Evolutionary conservation across 805 yeast genomes (phyloP).

Genomic region (Candida pseudoglaebosa): DNA sequence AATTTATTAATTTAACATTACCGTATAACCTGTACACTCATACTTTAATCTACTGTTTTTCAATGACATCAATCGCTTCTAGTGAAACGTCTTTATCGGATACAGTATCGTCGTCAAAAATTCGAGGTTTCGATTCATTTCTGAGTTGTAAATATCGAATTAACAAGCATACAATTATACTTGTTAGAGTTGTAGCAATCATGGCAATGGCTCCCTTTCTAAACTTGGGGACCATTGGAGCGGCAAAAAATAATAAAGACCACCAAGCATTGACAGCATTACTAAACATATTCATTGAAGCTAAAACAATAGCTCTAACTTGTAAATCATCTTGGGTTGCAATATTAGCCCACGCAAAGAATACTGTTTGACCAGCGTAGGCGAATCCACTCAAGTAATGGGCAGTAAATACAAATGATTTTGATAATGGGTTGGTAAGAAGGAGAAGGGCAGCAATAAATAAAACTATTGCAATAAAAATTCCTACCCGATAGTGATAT

Average conservation of each 20-base stretch:
- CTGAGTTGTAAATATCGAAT: slow-evolving; percentile 43
- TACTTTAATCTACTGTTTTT: too few species aligned
- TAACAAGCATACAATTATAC: slow-evolving; percentile 35
- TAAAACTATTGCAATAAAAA: slow-evolving; percentile 40
- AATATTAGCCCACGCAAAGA: slow-evolving; percentile 62
- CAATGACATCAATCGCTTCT: neutral
- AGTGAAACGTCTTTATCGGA: neutral
- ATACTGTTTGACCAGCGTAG: slow-evolving; percentile 57
- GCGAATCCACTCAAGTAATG: slow-evolving; percentile 53
- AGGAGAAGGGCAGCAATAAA: slow-evolving; percentile 47
- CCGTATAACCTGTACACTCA: too few species aligned
- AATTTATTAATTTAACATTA: too few species aligned
- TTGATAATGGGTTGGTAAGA: slow-evolving; percentile 35
- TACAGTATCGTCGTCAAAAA: neutral
- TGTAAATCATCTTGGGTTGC: slow-evolving; percentile 56
- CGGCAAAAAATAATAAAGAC: slow-evolving; percentile 51
- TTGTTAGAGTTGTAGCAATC: slow-evolving; percentile 46
- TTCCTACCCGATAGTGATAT: slow-evolving; percentile 51
- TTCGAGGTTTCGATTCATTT: slow-evolving; percentile 20
- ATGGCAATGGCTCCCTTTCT: slow-evolving; percentile 54
- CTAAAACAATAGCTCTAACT: slow-evolving; percentile 61
- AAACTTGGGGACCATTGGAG: slow-evolving; percentile 49
- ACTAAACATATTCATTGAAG: slow-evolving; percentile 63
- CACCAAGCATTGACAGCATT: slow-evolving; percentile 66
- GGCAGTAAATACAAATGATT: slow-evolving; percentile 43